Conservation (phyloP, 306 rosid genomes). For the Erythrophleum fordii region DNA sequence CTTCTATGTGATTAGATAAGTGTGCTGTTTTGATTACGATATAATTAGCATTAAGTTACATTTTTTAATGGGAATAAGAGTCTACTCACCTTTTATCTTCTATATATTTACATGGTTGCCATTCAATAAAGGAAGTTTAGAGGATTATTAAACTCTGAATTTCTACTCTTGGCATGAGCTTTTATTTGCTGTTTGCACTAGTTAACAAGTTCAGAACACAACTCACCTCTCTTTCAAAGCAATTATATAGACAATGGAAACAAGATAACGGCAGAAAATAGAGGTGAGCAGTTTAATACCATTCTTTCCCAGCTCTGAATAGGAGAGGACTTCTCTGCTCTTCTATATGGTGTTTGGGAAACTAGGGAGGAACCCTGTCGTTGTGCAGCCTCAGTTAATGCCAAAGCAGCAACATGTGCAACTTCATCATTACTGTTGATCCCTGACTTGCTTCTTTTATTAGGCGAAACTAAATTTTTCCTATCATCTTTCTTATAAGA, state of each 20-base stretch:
- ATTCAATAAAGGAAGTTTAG: too few species aligned
- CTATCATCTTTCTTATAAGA: conserved; percentile 48
- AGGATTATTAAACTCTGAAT: too few species aligned
- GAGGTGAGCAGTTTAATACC: conserved; percentile 40
- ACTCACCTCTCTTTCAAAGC: background rate
- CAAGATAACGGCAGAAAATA: conserved; percentile 18
- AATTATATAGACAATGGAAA: conserved; percentile 28
- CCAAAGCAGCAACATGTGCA: conserved; percentile 56
- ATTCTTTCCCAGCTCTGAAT: conserved; percentile 57
- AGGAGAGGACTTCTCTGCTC: conserved; percentile 57
- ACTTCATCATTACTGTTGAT: conserved; percentile 59
- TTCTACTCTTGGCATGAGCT: too few species aligned
- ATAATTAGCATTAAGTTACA: too few species aligned
- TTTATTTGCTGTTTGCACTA: conserved; percentile 41
- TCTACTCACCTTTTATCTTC: too few species aligned
- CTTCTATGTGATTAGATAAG: too few species aligned
- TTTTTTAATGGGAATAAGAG: too few species aligned
- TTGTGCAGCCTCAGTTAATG: conserved; percentile 73
- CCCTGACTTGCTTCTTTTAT: conserved; percentile 58
- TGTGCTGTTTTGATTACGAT: too few species aligned
- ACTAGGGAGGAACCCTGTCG: conserved; percentile 71
- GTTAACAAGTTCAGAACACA: conserved; percentile 29
- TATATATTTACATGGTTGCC: too few species aligned
- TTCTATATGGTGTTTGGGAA: conserved; percentile 50
- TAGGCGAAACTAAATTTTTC: conserved; percentile 51